Conservation (phyloP, 202 grass and related monocot genomes). For the Panicum hallii region DNA sequence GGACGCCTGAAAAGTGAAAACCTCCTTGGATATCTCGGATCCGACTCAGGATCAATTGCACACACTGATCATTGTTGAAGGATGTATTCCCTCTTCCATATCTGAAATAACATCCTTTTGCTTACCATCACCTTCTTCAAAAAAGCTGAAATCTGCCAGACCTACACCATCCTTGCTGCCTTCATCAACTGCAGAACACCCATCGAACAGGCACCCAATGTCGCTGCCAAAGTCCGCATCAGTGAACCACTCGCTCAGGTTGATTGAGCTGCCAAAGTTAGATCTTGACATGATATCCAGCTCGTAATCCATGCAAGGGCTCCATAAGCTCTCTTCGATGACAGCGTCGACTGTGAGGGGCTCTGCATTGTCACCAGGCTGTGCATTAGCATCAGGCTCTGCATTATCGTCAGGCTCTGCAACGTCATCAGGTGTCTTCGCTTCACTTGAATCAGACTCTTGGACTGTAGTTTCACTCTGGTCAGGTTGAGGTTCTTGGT, state of each 20-base stretch:
- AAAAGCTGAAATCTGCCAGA: constrained; percentile 32
- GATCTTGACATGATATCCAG: constrained; percentile 45
- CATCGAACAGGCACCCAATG: constrained; percentile 63
- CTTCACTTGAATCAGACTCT: constrained; percentile 33
- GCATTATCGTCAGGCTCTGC: constrained; percentile 21
- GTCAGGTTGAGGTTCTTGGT: constrained; percentile 46
- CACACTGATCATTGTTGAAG: constrained; percentile 56
- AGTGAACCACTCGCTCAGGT: constrained; percentile 59
- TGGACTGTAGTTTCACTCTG: constrained; percentile 37
- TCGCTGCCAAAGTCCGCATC: constrained; percentile 62
- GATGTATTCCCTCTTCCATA: constrained; percentile 42
- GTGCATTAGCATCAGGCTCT: neutral
- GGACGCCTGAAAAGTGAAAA: constrained; percentile 49
- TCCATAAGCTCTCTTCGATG: constrained; percentile 60
- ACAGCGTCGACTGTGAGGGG: constrained; percentile 25
- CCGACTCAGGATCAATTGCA: constrained; percentile 52
- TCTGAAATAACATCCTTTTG: constrained; percentile 48
- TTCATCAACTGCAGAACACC: constrained; percentile 41
- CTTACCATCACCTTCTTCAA: constrained; percentile 39
- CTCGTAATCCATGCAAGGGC: constrained; percentile 62
- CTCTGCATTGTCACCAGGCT: constrained; percentile 11
- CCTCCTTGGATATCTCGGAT: constrained; percentile 35
- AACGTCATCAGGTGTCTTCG: constrained; percentile 14
- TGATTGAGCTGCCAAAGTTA: constrained; percentile 34
- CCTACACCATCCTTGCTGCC: constrained; percentile 37